Conservation (phyloP, 192 early-diverging fungal genomes). For the Podila epigama region DNA sequence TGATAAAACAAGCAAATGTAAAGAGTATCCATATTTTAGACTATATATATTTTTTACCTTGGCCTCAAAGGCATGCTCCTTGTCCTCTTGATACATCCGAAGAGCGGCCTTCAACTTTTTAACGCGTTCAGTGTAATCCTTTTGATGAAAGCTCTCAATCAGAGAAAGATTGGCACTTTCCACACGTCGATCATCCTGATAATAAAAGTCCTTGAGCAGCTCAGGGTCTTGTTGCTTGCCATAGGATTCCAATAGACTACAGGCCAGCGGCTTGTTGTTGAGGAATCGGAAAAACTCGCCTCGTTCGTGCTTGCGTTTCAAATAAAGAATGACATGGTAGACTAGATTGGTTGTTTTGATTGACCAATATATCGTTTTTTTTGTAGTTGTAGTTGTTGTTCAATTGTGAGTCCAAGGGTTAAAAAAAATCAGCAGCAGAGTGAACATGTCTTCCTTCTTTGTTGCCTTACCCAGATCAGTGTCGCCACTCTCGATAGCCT, state of each 20-base stretch:
- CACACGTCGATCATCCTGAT: constrained; percentile 87
- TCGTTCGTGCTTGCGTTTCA: constrained; percentile 82
- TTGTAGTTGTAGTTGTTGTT: too few species aligned
- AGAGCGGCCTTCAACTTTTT: constrained; percentile 75
- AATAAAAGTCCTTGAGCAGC: constrained; percentile 94
- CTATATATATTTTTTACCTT: constrained; percentile 53
- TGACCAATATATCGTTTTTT: too few species aligned
- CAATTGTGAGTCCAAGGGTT: too few species aligned
- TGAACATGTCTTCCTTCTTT: too few species aligned
- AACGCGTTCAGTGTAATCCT: constrained; percentile 64
- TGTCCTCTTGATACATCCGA: constrained; percentile 80
- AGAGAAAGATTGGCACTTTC: constrained; percentile 67
- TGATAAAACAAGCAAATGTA: background rate
- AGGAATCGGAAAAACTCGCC: constrained; percentile 94
- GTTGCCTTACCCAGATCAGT: constrained; percentile 87
- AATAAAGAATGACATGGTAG: constrained; percentile 89
- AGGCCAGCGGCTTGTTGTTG: constrained; percentile 81
- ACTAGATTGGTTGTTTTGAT: constrained; percentile 52
- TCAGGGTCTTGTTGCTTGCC: constrained; percentile 76
- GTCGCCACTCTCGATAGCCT: constrained; percentile 94
- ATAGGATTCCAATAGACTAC: constrained; percentile 86
- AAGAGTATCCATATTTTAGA: background rate
- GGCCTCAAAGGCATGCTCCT: constrained; percentile 73
- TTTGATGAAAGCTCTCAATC: constrained; percentile 59
- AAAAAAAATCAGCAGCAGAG: too few species aligned